Evolutionary conservation across 2,329 filamentous ascomycete species (phyloP).

Genomic region (Colletotrichum orbiculare): DNA sequence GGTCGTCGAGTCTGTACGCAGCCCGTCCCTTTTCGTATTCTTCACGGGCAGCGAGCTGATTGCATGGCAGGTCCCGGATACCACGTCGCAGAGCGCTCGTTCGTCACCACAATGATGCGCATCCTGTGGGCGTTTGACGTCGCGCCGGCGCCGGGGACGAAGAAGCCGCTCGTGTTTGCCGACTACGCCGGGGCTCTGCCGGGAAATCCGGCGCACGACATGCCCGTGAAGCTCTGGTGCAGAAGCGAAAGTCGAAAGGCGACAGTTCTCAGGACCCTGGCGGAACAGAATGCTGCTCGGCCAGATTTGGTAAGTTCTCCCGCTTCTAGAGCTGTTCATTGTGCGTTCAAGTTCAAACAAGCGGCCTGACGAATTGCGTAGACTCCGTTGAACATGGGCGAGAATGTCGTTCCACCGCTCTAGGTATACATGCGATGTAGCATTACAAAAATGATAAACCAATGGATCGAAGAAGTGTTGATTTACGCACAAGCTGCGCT

Average conservation of each 20-base stretch:
- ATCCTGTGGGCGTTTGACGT: neutral
- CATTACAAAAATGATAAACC: rapidly evolving
- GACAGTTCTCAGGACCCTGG: neutral
- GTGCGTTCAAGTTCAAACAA: neutral
- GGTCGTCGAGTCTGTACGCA: slow-evolving; percentile 40
- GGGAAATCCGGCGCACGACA: slow-evolving; percentile 5
- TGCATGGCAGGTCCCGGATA: slow-evolving; percentile 1
- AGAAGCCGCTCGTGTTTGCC: neutral
- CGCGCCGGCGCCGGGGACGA: neutral
- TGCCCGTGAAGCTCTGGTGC: neutral
- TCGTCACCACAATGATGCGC: slow-evolving; percentile 9
- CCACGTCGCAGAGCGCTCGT: slow-evolving; percentile 13
- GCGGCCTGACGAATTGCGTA: neutral
- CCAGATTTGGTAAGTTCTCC: neutral
- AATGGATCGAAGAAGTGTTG: too few species aligned
- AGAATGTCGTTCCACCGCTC: neutral
- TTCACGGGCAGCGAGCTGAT: neutral
- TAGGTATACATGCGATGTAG: neutral
- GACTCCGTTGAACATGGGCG: slow-evolving; percentile 1
- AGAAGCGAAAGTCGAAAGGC: slow-evolving; percentile 1
- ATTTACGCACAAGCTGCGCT: too few species aligned
- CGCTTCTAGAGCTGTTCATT: neutral
- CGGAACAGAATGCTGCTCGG: neutral
- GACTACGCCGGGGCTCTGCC: slow-evolving; percentile 11
- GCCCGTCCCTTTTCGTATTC: neutral